Conservation (phyloP, 2,329 filamentous ascomycete species). For the Fusarium vanettenii region DNA sequence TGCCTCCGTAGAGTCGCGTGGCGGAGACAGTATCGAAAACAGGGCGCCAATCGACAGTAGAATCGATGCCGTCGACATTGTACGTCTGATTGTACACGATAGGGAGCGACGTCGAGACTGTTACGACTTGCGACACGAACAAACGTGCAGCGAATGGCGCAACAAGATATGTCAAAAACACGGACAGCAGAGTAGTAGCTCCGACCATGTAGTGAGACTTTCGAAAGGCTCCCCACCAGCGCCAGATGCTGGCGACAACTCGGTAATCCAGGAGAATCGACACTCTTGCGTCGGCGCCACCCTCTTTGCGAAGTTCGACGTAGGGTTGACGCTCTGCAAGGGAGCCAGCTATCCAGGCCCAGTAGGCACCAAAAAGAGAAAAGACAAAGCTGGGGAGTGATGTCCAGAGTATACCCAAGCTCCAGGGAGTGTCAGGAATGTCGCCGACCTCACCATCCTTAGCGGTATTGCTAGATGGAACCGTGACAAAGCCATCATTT, state of each 20-base stretch:
- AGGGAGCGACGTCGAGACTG: neutral
- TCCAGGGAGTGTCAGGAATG: constrained; percentile 6
- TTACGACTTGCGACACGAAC: constrained; percentile 19
- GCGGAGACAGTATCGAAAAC: constrained; percentile 18
- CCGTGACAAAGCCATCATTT: constrained; percentile 17
- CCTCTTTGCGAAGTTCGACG: constrained; percentile 20
- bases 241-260: constrained; percentile 6
- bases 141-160: constrained; percentile 25
- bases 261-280: constrained; percentile 27
- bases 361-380: constrained; percentile 20
- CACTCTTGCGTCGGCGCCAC: constrained; percentile 3
- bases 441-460: neutral
- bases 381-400: constrained; percentile 20
- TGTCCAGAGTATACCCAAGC: constrained; percentile 21
- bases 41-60: constrained; percentile 23
- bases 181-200: constrained; percentile 19
- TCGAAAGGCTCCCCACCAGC: constrained; percentile 26
- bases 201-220: constrained; percentile 17
- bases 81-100: constrained; percentile 9
- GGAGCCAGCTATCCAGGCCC: constrained; percentile 25
- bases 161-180: constrained; percentile 13
- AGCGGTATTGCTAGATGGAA: neutral
- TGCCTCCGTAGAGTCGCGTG: constrained; percentile 10
- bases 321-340: constrained; percentile 28
- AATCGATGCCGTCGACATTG: constrained; percentile 2